Evolutionary conservation across 257 asterid species (phyloP), one percentile per base, ranked within the genome.

Genomic region (Linaria vulgaris): DNA sequence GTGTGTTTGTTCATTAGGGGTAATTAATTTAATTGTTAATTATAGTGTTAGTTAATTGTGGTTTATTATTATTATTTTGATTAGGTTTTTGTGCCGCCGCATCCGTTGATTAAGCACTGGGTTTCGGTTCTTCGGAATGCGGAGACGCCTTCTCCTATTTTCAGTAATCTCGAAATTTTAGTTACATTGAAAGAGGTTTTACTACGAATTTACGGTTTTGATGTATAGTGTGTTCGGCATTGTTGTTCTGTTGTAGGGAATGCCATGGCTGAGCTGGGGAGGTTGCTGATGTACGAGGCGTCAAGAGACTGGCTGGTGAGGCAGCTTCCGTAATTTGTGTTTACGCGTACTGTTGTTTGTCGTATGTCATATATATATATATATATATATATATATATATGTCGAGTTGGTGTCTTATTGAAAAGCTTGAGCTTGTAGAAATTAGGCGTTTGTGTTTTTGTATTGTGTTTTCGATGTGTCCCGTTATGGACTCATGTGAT

Each of bases 231-330:
- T 27, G 34, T 27, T 27, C 6, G 34, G 6, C 6, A 6, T 27
- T 3, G 3, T 53, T 73, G 16, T 61, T 43, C 16, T 74, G 46
- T 50, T 65, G 50, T 59, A 94, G 99, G 70, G 72, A 87, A 71
- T 79, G 97, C 99, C 39, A 84, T 94, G 95, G 97, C 99, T 54
- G 99, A 94, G 88, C 94, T 94, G 20, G 99, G 99, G 69, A 94
- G 99, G 78, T 74, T 94, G 79, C 83, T 94, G 48, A 69, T 90
- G 10, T 94, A 90, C 34, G 99, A 94, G 78, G 99, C 99, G 50
- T 85, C 99, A 57, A 83, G 97, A 77, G 97, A 94, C 54, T 94
- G 95, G 81, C 83, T 90, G 95, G 99, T 91, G 74, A 78, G n/a
- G n/a, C n/a, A n/a, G 94, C 39, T 68, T 61, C 22, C 23, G 34